These are phyloP conservation scores for Candida pini DNA, from an alignment of 805 yeast genomes.

Conservation along the genomic window DNA sequence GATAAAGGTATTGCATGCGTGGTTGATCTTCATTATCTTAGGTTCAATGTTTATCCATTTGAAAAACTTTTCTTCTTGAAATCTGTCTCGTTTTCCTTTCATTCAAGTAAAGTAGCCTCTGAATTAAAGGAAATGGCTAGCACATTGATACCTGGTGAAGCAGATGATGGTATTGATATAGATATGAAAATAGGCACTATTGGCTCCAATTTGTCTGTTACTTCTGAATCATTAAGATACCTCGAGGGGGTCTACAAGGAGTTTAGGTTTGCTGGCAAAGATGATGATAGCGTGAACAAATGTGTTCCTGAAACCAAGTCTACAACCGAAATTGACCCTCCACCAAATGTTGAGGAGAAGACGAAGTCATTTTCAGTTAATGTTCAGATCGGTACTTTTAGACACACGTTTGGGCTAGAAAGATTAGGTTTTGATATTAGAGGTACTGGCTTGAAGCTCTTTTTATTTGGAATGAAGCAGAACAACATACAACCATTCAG, in stretches of 20 bases:
- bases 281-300: too few relatives aligned
- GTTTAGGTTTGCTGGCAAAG: not conserved
- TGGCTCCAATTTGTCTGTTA: conserved; percentile 8
- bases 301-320: not conserved
- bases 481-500: conserved; percentile 18
- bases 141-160: conserved; percentile 9
- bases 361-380: conserved; percentile 18
- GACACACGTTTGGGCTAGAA: conserved; percentile 19
- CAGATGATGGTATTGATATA: conserved; percentile 18
- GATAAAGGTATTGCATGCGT: conserved; percentile 3
- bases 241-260: conserved; percentile 5
- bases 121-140: conserved; percentile 13
- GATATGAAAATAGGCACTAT: conserved; percentile 14
- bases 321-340: not conserved
- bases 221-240: conserved; percentile 1
- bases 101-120: conserved; percentile 5
- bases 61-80: conserved; percentile 11
- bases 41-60: conserved; percentile 18
- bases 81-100: conserved; percentile 11
- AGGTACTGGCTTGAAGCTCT: conserved; percentile 16
- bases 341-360: not conserved
- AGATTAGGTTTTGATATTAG: conserved; percentile 9
- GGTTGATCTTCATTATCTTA: conserved; percentile 10
- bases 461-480: conserved; percentile 13
- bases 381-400: conserved; percentile 14